Conservation (phyloP, 1,284 basidiomycete genomes). For the Naganishia cerealis region DNA sequence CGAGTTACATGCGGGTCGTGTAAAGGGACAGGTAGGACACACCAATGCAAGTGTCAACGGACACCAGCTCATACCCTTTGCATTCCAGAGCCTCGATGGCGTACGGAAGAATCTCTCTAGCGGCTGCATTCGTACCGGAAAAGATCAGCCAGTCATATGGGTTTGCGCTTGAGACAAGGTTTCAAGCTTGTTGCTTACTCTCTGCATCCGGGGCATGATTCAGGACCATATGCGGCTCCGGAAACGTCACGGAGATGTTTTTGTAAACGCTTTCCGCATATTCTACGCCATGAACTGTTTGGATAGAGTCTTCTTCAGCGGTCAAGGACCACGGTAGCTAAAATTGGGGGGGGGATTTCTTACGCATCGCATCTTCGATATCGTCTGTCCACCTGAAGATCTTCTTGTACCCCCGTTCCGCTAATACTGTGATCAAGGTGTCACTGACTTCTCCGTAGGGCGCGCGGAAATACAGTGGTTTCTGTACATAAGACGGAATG, state of each 20-base stretch:
- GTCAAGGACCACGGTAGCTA: background rate
- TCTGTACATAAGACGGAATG: background rate
- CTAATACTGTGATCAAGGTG: conserved; percentile 56
- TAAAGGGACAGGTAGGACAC: background rate
- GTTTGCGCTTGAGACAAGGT: background rate
- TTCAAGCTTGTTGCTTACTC: background rate
- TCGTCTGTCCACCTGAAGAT: conserved; percentile 51
- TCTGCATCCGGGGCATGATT: conserved; percentile 42
- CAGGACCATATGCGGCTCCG: conserved; percentile 46
- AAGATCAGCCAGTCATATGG: background rate
- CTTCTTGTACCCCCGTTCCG: conserved; percentile 54
- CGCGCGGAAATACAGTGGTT: conserved; percentile 21
- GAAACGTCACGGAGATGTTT: conserved; percentile 36
- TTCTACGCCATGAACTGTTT: conserved; percentile 32
- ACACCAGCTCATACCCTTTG: conserved; percentile 40
- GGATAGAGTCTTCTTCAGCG: background rate
- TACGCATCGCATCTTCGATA: conserved; percentile 45
- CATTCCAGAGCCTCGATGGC: conserved; percentile 40
- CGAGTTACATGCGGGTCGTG: background rate
- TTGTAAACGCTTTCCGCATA: conserved; percentile 40
- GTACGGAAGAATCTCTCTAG: conserved; percentile 43
- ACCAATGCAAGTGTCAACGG: conserved; percentile 52
- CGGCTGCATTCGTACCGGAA: conserved; percentile 32
- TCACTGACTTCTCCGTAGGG: conserved; percentile 57
- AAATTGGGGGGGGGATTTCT: background rate